Base-by-base conservation (phyloP, 2,329 filamentous ascomycete species). In the Fusarium keratoplasticum region DNA sequence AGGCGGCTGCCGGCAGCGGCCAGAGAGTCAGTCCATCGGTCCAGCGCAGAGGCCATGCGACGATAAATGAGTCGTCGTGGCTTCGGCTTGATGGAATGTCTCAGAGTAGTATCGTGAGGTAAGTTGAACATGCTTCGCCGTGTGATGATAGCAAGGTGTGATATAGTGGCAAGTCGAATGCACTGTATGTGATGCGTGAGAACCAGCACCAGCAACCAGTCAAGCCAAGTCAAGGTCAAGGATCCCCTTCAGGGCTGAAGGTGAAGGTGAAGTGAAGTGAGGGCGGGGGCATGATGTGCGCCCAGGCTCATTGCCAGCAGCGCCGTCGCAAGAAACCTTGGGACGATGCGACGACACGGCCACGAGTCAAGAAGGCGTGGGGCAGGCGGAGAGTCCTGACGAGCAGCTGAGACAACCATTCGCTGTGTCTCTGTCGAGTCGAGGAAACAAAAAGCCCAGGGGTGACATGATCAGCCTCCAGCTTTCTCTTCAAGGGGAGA, bases 1-100 rank as follows among this genome's bases (percentile, higher is more conserved):
- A 50, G 55, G 47, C 38, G 52, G 69, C 72, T 73, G 72, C 72
- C 72, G 60, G 72, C 72, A 74, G 69, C 69, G 65, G 38, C 62
- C 25, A n/a, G 25, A 62, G 42, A 29, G n/a, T 29, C 58, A 22
- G 59, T 61, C 25, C 42, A 27, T 14, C 22, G 8, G 22, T 47
- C 42, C 42, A 47, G 22, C 42, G 42, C 42, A 47, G 22, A n/a
- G 20, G 14, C 50, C 50, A 35, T 29, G 27, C 22, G 50, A 58
- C 47, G 22, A 35, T 58, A 35, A 35, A 52, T 52, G 47, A 52
- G 47, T 20, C 47, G 61, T 58, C 50, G 36, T 36, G 29, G 47
- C 42, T 54, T 54, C 42, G 61, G 33, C 50, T 31, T 44, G 50
- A 22, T 58, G 38, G 27, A 55, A 22, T 42, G 47, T 55, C 35